phyloP scores from a whole-genome alignment of 345 rosid genomes.

The Acer campestre region DNA sequence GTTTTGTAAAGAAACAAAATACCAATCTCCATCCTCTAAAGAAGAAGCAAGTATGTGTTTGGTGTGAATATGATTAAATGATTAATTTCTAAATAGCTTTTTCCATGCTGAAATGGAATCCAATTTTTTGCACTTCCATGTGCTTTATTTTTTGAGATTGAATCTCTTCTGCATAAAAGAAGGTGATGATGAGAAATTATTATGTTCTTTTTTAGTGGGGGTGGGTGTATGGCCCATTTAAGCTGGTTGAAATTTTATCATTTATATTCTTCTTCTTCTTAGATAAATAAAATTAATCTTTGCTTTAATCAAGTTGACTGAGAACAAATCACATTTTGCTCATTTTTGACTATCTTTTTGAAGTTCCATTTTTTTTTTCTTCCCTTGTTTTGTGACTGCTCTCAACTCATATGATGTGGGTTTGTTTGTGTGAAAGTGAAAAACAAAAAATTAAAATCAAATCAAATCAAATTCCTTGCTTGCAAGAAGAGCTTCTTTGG shows the following conservation, averaged over 20 bases:
- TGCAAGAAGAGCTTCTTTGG: slow-evolving; percentile 29
- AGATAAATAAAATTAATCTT: background rate
- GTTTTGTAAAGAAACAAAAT: too few species aligned
- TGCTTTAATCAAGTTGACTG: slow-evolving; percentile 14
- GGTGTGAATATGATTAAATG: too few species aligned
- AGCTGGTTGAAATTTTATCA: background rate
- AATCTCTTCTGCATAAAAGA: background rate
- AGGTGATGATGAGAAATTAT: background rate
- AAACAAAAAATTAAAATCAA: background rate
- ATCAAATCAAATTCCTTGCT: slow-evolving; percentile 32
- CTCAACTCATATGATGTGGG: background rate
- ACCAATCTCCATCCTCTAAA: too few species aligned
- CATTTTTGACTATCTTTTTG: slow-evolving; percentile 32
- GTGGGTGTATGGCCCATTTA: background rate
- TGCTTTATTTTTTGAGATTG: background rate
- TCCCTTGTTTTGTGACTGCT: too few species aligned
- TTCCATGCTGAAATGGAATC: background rate
- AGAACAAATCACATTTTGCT: background rate
- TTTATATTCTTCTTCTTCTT: background rate
- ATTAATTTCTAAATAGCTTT: too few species aligned
- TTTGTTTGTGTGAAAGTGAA: background rate
- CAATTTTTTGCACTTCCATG: slow-evolving; percentile 3
- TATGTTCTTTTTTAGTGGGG: background rate
- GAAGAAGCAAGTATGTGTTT: too few species aligned
- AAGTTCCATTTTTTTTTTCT: background rate